A percentile compares a stretch with the other conserved stretches of the same genome.
Evolutionary conservation across 495 filamentous ascomycete species (phyloP).

Genomic region (Annulohypoxylon nitens): DNA sequence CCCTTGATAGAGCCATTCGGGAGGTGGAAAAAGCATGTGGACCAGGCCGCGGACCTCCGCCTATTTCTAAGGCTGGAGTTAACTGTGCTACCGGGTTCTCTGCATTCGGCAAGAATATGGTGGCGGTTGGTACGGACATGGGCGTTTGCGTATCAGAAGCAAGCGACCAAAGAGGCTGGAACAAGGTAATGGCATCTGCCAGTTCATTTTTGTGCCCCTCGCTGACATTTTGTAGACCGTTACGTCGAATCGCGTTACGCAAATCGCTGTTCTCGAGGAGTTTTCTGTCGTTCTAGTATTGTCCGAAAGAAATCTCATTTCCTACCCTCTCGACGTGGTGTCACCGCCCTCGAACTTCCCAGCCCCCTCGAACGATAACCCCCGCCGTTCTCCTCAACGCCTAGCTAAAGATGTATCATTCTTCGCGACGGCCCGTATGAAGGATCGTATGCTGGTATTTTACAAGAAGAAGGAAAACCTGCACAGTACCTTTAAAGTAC

Average conservation of each 20-base stretch:
- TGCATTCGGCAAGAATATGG: constrained; percentile 84
- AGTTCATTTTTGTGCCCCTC: constrained; percentile 8
- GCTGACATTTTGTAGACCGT: constrained; percentile 70
- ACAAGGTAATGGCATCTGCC: constrained; percentile 68
- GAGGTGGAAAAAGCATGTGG: constrained; percentile 86
- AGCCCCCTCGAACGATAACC: constrained; percentile 70
- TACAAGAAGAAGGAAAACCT: constrained; percentile 96
- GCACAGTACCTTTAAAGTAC: constrained; percentile 93
- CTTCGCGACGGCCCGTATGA: constrained; percentile 95
- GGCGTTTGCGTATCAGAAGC: constrained; percentile 91
- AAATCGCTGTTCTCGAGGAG: constrained; percentile 94
- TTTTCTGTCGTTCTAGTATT: constrained; percentile 93
- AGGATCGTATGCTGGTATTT: constrained; percentile 92
- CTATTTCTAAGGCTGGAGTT: constrained; percentile 84
- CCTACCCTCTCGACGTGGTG: constrained; percentile 92
- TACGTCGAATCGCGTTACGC: constrained; percentile 79
- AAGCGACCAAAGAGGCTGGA: constrained; percentile 90
- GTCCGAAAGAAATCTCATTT: constrained; percentile 89
- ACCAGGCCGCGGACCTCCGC: constrained; percentile 72
- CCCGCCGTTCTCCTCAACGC: constrained; percentile 86
- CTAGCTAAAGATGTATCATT: constrained; percentile 95
- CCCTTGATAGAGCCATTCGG: constrained; percentile 88
- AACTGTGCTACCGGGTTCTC: constrained; percentile 94
- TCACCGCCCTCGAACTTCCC: constrained; percentile 77
- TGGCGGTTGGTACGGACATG: constrained; percentile 94